phyloP scores from a whole-genome alignment of 495 filamentous ascomycete genomes.

The Thozetella sp. region DNA sequence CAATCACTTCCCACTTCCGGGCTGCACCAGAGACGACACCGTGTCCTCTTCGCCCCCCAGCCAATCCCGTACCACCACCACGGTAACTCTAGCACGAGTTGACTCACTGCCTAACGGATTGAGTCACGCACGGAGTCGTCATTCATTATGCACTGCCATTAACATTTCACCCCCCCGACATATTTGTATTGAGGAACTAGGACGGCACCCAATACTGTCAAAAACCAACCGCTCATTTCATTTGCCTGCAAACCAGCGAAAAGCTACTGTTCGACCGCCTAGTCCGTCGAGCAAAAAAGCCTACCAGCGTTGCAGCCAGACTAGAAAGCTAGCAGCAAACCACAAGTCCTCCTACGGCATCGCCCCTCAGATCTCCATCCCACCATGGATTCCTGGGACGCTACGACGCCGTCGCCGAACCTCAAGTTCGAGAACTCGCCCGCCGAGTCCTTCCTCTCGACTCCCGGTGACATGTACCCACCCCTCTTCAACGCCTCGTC shows the following conservation, averaged over 20 bases:
- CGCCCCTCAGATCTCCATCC: conserved; percentile 9
- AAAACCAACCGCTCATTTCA: neutral
- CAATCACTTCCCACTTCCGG: conserved; percentile 10
- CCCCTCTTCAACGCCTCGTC: conserved; percentile 43
- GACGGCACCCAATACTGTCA: conserved; percentile 40
- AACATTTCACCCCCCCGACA: conserved; percentile 16
- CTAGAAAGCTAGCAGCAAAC: conserved; percentile 12
- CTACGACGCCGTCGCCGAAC: conserved; percentile 36
- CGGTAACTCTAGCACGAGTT: conserved; percentile 2
- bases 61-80: conserved; percentile 15
- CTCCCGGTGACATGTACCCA: conserved; percentile 50
- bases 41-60: conserved; percentile 28
- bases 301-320: conserved; percentile 3
- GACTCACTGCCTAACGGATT: conserved; percentile 13
- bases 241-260: conserved; percentile 11
- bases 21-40: conserved; percentile 17
- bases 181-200: conserved; percentile 43
- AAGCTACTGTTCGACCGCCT: too few relatives aligned
- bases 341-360: conserved; percentile 35
- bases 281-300: conserved; percentile 1
- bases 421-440: conserved; percentile 52
- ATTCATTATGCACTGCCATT: conserved; percentile 21
- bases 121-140: conserved; percentile 25
- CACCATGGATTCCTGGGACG: conserved; percentile 40
- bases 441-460: conserved; percentile 53